Conservation (phyloP, 1,284 basidiomycete species). For the Chiua sp. region DNA sequence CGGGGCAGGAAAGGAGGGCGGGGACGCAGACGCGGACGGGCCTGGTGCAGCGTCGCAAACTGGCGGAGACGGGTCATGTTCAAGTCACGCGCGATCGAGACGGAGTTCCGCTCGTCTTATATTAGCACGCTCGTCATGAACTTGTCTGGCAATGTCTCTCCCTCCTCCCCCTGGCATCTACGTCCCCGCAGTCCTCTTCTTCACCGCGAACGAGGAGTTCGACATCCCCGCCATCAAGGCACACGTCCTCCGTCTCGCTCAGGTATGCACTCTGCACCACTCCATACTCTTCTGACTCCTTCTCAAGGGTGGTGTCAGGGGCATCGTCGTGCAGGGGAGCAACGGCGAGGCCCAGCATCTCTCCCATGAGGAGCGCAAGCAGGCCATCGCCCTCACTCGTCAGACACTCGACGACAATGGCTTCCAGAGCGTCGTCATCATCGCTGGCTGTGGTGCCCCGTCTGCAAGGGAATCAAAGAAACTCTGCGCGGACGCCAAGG, state of each 20-base stretch:
- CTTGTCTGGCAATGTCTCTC: conserved; percentile 25
- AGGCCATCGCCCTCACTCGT: conserved; percentile 69
- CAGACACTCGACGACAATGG: conserved; percentile 78
- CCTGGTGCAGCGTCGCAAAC: neutral
- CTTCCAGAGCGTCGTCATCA: conserved; percentile 70
- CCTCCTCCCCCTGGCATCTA: conserved; percentile 70
- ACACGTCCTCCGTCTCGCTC: conserved; percentile 71
- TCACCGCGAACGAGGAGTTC: conserved; percentile 67
- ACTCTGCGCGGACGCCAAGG: conserved; percentile 78
- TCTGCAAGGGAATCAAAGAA: conserved; percentile 85
- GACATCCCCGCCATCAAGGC: conserved; percentile 63
- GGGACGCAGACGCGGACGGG: neutral
- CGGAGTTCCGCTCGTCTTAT: too few relatives aligned
- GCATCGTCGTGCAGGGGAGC: conserved; percentile 78
- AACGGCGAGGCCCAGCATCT: conserved; percentile 85
- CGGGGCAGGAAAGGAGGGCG: conserved; percentile 38
- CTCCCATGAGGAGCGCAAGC: conserved; percentile 68
- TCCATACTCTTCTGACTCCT: neutral
- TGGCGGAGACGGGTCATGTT: neutral
- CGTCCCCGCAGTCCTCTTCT: conserved; percentile 77
- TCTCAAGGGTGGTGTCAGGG: conserved; percentile 68
- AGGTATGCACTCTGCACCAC: conserved; percentile 41
- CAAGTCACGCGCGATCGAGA: too few relatives aligned
- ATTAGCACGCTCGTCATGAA: too few relatives aligned
- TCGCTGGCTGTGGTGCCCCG: conserved; percentile 86